Evolutionary conservation across 192 early-diverging fungal genomes (phyloP).

Genomic region (Dissophora ornata): DNA sequence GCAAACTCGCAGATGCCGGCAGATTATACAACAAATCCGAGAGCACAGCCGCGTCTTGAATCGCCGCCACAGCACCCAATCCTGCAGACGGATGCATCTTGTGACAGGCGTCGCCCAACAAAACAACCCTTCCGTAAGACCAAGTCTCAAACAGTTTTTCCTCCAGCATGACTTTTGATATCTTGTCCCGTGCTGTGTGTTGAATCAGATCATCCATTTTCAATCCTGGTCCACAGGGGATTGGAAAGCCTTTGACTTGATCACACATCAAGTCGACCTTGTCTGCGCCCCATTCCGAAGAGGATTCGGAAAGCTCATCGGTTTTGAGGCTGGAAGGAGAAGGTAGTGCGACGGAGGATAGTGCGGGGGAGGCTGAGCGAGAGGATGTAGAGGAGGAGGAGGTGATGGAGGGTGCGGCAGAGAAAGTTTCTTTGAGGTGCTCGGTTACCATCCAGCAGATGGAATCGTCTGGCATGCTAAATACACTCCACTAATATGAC

Average conservation of each 20-base stretch:
- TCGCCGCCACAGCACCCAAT: constrained; percentile 30
- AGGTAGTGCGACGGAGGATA: not conserved
- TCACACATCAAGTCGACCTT: constrained; percentile 25
- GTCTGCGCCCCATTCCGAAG: constrained; percentile 18
- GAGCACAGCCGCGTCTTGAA: constrained; percentile 28
- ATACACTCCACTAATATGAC: constrained; percentile 27
- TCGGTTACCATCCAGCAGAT: constrained; percentile 44
- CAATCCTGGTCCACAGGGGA: constrained; percentile 25
- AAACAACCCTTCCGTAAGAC: constrained; percentile 18
- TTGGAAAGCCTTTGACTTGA: constrained; percentile 22
- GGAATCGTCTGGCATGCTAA: constrained; percentile 40
- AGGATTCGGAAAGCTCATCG: not conserved
- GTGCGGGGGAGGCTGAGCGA: constrained; percentile 4
- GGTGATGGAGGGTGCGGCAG: not conserved
- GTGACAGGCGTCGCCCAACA: constrained; percentile 33
- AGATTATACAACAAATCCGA: constrained; percentile 33
- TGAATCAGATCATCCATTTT: constrained; percentile 19
- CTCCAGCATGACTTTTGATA: constrained; percentile 35
- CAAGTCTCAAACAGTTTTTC: constrained; percentile 41
- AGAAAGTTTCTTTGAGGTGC: constrained; percentile 10
- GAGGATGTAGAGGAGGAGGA: not conserved
- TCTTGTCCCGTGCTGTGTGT: constrained; percentile 12
- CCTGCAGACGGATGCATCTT: constrained; percentile 38
- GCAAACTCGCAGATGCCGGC: not conserved
- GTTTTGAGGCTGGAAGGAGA: not conserved